These are phyloP conservation scores for Ilyonectria sp. DNA, from an alignment of 2,329 filamentous ascomycete genomes.

Conservation along the genomic window DNA sequence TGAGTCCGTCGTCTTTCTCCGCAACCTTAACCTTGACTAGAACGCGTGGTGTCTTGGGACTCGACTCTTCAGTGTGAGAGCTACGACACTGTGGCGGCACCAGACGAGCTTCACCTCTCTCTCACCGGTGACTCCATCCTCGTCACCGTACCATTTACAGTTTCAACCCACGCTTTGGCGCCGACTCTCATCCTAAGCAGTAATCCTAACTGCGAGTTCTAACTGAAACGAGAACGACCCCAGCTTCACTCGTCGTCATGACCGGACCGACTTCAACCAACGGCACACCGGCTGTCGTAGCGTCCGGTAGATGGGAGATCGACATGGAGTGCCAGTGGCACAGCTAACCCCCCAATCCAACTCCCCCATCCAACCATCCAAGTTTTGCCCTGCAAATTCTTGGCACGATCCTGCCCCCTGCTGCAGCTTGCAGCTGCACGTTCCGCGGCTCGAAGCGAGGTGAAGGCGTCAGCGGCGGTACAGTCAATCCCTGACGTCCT, in stretches of 20 bases:
- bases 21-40: background rate
- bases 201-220: background rate
- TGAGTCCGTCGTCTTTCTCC: background rate
- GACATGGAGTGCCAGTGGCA: background rate
- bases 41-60: background rate
- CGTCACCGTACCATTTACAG: background rate
- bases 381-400: background rate
- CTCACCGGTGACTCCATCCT: background rate
- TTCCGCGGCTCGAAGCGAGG: background rate
- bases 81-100: background rate
- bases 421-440: background rate
- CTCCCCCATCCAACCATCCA: background rate
- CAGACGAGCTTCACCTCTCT: background rate
- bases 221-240: background rate
- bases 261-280: background rate
- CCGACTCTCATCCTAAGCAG: background rate
- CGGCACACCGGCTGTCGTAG: background rate
- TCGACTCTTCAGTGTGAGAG: background rate
- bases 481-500: background rate
- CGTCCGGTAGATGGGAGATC: background rate
- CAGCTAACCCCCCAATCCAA: background rate
- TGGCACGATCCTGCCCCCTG: background rate
- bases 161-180: slow-evolving; percentile 1
- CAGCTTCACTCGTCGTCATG: background rate
- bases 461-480: background rate